Conservation (phyloP, 768 basidiomycete species). For the Agaricus blazei region DNA sequence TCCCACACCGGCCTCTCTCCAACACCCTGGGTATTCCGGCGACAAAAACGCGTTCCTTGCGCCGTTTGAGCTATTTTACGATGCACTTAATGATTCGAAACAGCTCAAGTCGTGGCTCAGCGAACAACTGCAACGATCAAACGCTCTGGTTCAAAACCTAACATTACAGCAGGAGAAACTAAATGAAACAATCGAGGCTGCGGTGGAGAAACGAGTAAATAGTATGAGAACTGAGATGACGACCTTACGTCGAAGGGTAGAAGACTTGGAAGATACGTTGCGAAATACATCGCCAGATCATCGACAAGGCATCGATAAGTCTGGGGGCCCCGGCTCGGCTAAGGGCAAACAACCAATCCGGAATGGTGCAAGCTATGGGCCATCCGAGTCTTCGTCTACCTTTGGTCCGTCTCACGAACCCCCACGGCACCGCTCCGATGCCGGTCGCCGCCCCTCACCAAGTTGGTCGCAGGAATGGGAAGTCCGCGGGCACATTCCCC, state of each 20-base stretch:
- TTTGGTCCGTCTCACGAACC: constrained; percentile 29
- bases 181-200: constrained; percentile 49
- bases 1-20: constrained; percentile 62
- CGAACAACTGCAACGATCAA: constrained; percentile 67
- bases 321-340: neutral
- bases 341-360: constrained; percentile 14
- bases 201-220: constrained; percentile 58
- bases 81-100: constrained; percentile 75
- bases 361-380: constrained; percentile 15
- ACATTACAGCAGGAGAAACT: constrained; percentile 61
- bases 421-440: constrained; percentile 29
- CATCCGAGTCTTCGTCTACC: constrained; percentile 37
- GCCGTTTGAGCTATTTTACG: constrained; percentile 82
- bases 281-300: constrained; percentile 14
- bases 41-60: constrained; percentile 76
- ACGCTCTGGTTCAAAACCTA: constrained; percentile 44
- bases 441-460: constrained; percentile 35
- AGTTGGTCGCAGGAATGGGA: constrained; percentile 31
- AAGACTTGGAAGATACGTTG: constrained; percentile 59
- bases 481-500: constrained; percentile 28
- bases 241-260: constrained; percentile 55
- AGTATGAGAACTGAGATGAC: constrained; percentile 58
- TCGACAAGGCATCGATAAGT: constrained; percentile 6
- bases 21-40: constrained; percentile 52
- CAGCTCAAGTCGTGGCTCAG: constrained; percentile 73